These are phyloP conservation scores for Coprinellus aureogranulatus DNA, from an alignment of 768 basidiomycete genomes.

Conservation along the genomic window DNA sequence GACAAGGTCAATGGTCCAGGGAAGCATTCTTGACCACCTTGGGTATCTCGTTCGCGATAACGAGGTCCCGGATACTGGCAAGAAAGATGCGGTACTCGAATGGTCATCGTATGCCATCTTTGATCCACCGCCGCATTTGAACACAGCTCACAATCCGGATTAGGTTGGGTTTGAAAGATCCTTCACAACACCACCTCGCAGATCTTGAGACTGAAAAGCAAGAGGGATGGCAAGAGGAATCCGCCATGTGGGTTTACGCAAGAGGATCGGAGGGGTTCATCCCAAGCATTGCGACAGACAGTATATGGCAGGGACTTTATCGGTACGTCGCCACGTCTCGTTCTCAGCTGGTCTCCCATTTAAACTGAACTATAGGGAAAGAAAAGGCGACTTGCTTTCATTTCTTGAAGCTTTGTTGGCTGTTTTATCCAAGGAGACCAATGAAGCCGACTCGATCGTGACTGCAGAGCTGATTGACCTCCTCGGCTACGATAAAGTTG, in stretches of 20 bases:
- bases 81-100: background rate
- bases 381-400: conserved; percentile 10
- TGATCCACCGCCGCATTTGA: background rate
- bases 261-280: background rate
- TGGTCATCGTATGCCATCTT: background rate
- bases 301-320: background rate
- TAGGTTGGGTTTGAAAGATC: background rate
- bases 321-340: background rate
- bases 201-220: background rate
- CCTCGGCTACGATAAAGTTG: conserved; percentile 82
- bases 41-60: background rate
- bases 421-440: conserved; percentile 47
- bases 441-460: conserved; percentile 67
- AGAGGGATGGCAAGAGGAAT: conserved; percentile 1
- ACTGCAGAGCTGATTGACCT: conserved; percentile 76
- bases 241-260: background rate
- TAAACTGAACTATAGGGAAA: too few species aligned
- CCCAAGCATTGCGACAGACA: background rate
- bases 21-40: background rate
- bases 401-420: conserved; percentile 29
- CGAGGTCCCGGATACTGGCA: background rate
- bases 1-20: background rate
- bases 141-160: background rate
- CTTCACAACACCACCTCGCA: background rate
- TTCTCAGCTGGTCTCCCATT: too few species aligned